Conservation (phyloP, 1,139 yeast genomes). For the Nematodospora anomalae region DNA sequence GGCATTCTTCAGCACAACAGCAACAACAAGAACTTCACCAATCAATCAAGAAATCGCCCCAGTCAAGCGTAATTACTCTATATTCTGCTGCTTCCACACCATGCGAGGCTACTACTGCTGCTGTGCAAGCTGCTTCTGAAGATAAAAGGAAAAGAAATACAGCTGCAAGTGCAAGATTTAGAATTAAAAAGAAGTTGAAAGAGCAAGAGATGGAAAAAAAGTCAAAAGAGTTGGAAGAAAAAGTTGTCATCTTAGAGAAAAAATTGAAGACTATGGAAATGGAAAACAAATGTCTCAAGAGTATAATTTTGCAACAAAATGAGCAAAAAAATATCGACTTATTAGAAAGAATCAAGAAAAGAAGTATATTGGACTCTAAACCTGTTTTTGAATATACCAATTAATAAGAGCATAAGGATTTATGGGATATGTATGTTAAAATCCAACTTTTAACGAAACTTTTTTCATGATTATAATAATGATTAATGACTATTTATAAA, state of each 20-base stretch:
- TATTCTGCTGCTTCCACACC: slow-evolving; percentile 1
- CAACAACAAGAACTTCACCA: slow-evolving; percentile 6
- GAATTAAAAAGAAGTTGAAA: slow-evolving; percentile 59
- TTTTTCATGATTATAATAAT: too few relatives aligned
- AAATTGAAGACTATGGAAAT: slow-evolving; percentile 58
- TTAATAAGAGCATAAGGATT: slow-evolving; percentile 9
- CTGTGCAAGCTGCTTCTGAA: slow-evolving; percentile 15
- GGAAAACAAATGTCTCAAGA: slow-evolving; percentile 73
- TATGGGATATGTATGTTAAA: slow-evolving; percentile 22
- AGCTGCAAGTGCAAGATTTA: slow-evolving; percentile 62
- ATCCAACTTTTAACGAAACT: slow-evolving; percentile 43
- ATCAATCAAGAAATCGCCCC: slow-evolving; percentile 1
- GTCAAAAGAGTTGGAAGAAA: slow-evolving; percentile 44
- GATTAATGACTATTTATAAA: neutral
- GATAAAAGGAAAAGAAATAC: slow-evolving; percentile 61
- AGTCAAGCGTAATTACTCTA: slow-evolving; percentile 1
- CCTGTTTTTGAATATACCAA: slow-evolving; percentile 34
- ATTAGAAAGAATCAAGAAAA: slow-evolving; percentile 43
- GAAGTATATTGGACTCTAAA: slow-evolving; percentile 35
- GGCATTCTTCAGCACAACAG: too few relatives aligned
- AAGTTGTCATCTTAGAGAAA: slow-evolving; percentile 39
- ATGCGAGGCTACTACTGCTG: slow-evolving; percentile 1
- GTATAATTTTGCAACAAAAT: slow-evolving; percentile 49
- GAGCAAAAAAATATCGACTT: slow-evolving; percentile 44
- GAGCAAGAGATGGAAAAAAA: slow-evolving; percentile 59